Evolutionary conservation across 75 land plant species (phyloP).

Genomic region (Cryptomeria japonica): DNA sequence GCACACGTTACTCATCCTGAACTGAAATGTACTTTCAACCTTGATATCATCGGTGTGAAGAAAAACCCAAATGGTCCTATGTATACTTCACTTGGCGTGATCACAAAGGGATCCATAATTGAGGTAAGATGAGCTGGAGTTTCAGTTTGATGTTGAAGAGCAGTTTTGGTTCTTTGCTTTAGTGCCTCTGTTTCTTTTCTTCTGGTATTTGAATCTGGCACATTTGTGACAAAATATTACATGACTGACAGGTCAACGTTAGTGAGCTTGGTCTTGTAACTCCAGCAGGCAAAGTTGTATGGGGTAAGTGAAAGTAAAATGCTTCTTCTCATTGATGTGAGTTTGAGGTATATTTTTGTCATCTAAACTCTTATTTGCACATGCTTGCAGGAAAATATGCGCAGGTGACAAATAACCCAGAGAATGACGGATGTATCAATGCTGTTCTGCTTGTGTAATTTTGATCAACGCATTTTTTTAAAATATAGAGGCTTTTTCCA

Average conservation of each 20-base stretch:
- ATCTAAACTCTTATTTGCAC: not conserved
- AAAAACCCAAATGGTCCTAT: constrained; percentile 98
- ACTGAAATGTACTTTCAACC: constrained; percentile 93
- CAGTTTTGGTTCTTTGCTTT: not conserved
- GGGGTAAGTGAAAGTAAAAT: constrained; percentile 65
- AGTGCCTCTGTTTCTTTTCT: not conserved
- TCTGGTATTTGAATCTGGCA: constrained; percentile 1
- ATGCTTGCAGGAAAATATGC: constrained; percentile 73
- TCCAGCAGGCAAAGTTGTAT: constrained; percentile 98
- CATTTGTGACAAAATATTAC: not conserved
- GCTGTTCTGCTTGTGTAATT: constrained; percentile 73
- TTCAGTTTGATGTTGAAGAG: not conserved
- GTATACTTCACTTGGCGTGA: constrained; percentile 97
- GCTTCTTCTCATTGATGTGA: not conserved
- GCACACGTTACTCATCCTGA: constrained; percentile 99
- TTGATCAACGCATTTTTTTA: not conserved
- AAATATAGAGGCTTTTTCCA: not conserved
- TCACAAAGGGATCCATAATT: constrained; percentile 92
- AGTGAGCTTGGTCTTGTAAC: constrained; percentile 98
- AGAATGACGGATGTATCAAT: constrained; percentile 91
- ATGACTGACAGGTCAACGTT: constrained; percentile 74
- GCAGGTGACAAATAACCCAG: constrained; percentile 87
- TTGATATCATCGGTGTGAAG: constrained; percentile 98
- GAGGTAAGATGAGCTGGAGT: constrained; percentile 55
- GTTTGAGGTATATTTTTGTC: constrained; percentile 1